Conservation (phyloP, 179 eudicot genomes). For the Vitellaria paradoxa region DNA sequence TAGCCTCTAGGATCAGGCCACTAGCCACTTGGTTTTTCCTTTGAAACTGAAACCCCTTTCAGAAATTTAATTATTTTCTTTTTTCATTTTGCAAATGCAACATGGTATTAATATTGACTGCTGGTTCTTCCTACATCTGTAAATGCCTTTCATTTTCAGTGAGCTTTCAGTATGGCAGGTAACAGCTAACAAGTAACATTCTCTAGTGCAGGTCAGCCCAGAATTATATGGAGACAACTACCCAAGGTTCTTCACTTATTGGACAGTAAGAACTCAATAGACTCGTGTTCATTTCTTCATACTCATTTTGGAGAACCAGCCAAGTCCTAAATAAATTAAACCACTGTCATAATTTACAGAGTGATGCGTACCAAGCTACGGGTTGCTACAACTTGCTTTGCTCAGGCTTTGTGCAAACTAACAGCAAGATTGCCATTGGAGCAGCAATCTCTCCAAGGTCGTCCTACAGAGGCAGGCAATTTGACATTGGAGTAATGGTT, state of each 20-base stretch:
- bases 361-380: conserved; percentile 91
- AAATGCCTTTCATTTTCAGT: too few species aligned
- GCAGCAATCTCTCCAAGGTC: conserved; percentile 94
- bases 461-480: conserved; percentile 54
- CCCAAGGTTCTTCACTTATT: conserved; percentile 91
- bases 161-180: neutral
- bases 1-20: too few species aligned
- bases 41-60: too few species aligned
- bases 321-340: neutral
- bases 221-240: conserved; percentile 77
- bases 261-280: conserved; percentile 62
- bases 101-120: too few species aligned
- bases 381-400: conserved; percentile 95
- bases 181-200: neutral
- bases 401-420: conserved; percentile 92
- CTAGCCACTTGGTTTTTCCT: too few species aligned
- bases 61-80: too few species aligned
- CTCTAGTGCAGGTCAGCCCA: conserved; percentile 70
- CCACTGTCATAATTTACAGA: conserved; percentile 30
- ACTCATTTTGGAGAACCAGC: neutral
- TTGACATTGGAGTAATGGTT: conserved; percentile 74
- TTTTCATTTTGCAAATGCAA: too few species aligned
- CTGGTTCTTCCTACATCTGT: too few species aligned
- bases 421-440: conserved; percentile 75
- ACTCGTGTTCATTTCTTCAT: neutral